phyloP scores from a whole-genome alignment of 2,329 filamentous ascomycete genomes.

The Basipetospora chlamydospora region DNA sequence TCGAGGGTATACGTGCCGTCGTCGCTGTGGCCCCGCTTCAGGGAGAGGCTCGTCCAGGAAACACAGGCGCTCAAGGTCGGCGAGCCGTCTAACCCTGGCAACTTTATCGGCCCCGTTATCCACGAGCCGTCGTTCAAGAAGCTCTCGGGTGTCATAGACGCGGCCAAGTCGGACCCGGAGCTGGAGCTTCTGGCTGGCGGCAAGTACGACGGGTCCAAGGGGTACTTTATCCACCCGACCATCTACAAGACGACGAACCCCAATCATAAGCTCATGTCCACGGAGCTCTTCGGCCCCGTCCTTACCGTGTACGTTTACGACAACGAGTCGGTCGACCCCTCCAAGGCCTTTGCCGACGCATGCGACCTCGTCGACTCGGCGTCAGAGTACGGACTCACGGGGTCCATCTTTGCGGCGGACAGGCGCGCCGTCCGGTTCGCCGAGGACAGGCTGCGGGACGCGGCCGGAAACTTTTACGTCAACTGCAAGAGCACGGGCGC shows the following conservation, averaged over 20 bases:
- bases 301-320: constrained; percentile 65
- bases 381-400: constrained; percentile 65
- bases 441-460: constrained; percentile 55
- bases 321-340: constrained; percentile 36
- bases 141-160: constrained; percentile 60
- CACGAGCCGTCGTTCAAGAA: constrained; percentile 72
- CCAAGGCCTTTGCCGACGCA: constrained; percentile 39
- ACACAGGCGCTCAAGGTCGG: constrained; percentile 58
- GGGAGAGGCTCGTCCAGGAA: constrained; percentile 51
- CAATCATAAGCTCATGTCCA: constrained; percentile 56
- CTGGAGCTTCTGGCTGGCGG: constrained; percentile 64
- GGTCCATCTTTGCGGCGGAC: constrained; percentile 60
- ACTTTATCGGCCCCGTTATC: constrained; percentile 82
- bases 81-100: constrained; percentile 50
- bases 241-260: constrained; percentile 65
- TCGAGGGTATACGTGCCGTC: constrained; percentile 66
- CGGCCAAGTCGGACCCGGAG: constrained; percentile 59
- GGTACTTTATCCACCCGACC: constrained; percentile 74
- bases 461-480: constrained; percentile 74
- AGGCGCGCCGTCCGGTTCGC: constrained; percentile 50
- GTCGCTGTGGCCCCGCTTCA: constrained; percentile 61
- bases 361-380: constrained; percentile 56
- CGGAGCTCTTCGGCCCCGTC: constrained; percentile 73
- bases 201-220: constrained; percentile 60
- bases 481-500: constrained; percentile 71